A percentile compares a stretch with the other conserved stretches of the same genome.
Evolutionary conservation across 805 yeast species (phyloP).

Genomic region (Torulaspora maleeae): DNA sequence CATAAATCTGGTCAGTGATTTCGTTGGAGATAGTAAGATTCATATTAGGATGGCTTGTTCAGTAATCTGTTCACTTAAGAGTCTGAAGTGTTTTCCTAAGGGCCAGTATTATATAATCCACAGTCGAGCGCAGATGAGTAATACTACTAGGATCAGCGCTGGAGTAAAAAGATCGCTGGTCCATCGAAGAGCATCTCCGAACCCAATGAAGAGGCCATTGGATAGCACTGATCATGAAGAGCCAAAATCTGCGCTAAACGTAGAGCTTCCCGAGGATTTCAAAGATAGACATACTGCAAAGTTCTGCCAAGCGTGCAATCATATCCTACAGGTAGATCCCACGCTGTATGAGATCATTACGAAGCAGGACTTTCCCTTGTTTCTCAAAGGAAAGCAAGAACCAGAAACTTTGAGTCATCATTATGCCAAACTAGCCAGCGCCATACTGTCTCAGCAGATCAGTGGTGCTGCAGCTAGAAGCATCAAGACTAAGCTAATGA

Average conservation of each 20-base stretch:
- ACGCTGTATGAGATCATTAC: slow-evolving; percentile 31
- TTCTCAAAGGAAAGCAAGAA: slow-evolving; percentile 17
- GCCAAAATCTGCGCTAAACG: not conserved
- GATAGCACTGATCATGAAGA: slow-evolving; percentile 1
- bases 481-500: slow-evolving; percentile 47
- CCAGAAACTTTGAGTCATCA: slow-evolving; percentile 30
- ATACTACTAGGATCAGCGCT: no score
- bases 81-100: not conserved
- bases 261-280: slow-evolving; percentile 26
- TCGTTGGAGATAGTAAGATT: slow-evolving; percentile 49
- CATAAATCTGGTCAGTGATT: slow-evolving; percentile 44
- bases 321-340: slow-evolving; percentile 38
- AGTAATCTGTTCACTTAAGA: not conserved
- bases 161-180: not conserved
- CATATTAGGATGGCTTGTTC: slow-evolving; percentile 35
- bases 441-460: slow-evolving; percentile 67
- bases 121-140: not conserved
- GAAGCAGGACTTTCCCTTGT: slow-evolving; percentile 29
- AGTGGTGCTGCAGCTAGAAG: slow-evolving; percentile 77
- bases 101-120: not conserved
- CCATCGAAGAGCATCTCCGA: not conserved
- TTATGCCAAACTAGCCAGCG: slow-evolving; percentile 41
- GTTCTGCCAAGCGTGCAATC: slow-evolving; percentile 36
- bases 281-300: slow-evolving; percentile 27
- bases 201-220: slow-evolving; percentile 11